Evolutionary conservation across 2,329 filamentous ascomycete genomes (phyloP), one percentile per base, ranked within the genome.

Genomic region (Sclerotinia nivalis): DNA sequence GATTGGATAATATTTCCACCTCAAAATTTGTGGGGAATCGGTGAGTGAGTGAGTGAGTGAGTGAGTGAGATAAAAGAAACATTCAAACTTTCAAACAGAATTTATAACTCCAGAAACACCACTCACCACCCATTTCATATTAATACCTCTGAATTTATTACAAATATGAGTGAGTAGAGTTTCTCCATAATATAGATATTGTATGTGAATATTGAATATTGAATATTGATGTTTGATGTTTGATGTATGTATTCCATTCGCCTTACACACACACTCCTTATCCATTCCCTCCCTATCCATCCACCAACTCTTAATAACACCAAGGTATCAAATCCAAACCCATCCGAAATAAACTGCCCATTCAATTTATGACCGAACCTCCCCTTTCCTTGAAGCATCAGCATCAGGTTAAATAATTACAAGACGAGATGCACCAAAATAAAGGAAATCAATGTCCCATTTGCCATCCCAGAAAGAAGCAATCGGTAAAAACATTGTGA

Each of bases 271-370:
- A 20, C 25, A 25, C 12, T 56, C 49, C 64, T 18, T 28, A 66
- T 66, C 25, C 64, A 55, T 55, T 64, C 47, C 61, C 22, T 65
- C 47, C 34, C 47, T 28, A 52, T 20, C n/a, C 20, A 61, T 68
- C 66, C 66, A 68, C 62, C 34, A 49, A 45, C 31, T 69, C 73
- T 75, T 66, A 73, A 61, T 59, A 72, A 74, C 73, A 71, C 74
- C 73, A 71, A 75, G 75, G 74, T 76, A 76, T 76, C 75, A 76
- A 74, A 75, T 73, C 74, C 74, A 64, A 61, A 18, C 40, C 69
- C 70, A 72, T 71, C 70, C 72, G 58, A 55, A 58, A 40, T 34
- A 62, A 68, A 62, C 43, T 50, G 15, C 43, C 66, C 34, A 71
- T 72, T 74, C 75, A 76, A 76, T 76, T 73, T 76, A 71, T 71